phyloP scores from a whole-genome alignment of 2,329 filamentous ascomycete genomes.

The Scedosporium apiospermum region DNA sequence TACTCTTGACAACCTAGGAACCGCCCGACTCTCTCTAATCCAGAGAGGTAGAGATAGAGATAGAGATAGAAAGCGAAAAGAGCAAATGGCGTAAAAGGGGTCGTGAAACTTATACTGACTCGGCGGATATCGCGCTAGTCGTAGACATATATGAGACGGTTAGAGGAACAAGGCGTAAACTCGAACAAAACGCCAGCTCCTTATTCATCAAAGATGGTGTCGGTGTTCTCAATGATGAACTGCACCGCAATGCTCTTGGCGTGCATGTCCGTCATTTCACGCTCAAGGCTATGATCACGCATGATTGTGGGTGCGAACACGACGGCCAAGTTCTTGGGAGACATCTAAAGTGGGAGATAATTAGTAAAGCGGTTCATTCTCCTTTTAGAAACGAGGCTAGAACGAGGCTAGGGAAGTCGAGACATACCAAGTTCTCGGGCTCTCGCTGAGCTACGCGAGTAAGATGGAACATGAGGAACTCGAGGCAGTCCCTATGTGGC shows the following conservation, averaged over 20 bases:
- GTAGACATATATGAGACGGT: not conserved
- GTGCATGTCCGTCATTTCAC: constrained; percentile 94
- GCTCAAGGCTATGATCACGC: constrained; percentile 78
- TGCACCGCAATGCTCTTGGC: constrained; percentile 87
- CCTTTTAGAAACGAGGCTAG: too few species aligned
- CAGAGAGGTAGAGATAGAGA: not conserved
- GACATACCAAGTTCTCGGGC: constrained; percentile 68
- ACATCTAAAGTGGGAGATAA: constrained; percentile 54
- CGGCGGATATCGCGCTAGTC: not conserved
- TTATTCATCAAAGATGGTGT: constrained; percentile 61
- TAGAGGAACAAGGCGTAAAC: not conserved
- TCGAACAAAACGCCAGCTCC: not conserved
- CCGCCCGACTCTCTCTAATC: not conserved
- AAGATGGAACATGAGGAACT: constrained; percentile 91
- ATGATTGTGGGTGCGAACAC: constrained; percentile 98
- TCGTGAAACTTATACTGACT: not conserved
- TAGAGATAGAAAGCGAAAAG: not conserved
- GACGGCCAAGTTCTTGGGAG: constrained; percentile 87
- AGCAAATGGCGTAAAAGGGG: not conserved
- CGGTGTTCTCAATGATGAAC: constrained; percentile 84
- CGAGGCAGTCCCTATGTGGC: constrained; percentile 78
- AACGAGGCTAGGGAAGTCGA: not conserved
- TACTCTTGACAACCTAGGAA: not conserved
- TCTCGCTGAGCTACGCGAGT: constrained; percentile 76
- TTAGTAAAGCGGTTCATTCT: not conserved